phyloP scores from a whole-genome alignment of 148 eudicot genomes.

The Rhododendron vialii region DNA sequence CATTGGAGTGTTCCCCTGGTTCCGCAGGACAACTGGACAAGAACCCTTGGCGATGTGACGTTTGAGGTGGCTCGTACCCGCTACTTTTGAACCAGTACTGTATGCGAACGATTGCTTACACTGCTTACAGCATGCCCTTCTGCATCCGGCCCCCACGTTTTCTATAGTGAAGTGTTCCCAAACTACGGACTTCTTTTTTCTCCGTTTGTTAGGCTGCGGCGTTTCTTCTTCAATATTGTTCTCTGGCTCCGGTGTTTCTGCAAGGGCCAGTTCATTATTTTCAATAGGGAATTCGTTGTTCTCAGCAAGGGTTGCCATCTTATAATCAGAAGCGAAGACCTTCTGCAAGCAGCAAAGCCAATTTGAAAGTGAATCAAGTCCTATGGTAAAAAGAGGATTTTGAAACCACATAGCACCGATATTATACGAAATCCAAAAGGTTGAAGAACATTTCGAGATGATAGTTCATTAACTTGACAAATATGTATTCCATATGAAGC shows the following conservation, averaged over 20 bases:
- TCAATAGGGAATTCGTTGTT: neutral
- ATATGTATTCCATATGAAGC: neutral
- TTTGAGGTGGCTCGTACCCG: conserved; percentile 75
- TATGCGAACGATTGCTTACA: conserved; percentile 74
- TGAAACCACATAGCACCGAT: neutral
- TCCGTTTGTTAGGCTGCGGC: conserved; percentile 38
- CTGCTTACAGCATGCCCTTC: conserved; percentile 66
- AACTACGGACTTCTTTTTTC: conserved; percentile 66
- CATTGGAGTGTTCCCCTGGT: conserved; percentile 36
- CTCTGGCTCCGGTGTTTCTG: conserved; percentile 14
- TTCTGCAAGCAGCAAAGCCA: neutral
- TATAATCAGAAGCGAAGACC: conserved; percentile 5
- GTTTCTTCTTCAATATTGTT: neutral
- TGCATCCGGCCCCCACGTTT: conserved; percentile 44
- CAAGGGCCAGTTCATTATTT: conserved; percentile 9
- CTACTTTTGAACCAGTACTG: conserved; percentile 62
- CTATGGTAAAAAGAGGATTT: neutral
- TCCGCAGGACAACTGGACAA: conserved; percentile 54
- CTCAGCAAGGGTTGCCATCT: conserved; percentile 14
- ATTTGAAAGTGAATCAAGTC: neutral
- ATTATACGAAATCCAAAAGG: too few species aligned
- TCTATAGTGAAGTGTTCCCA: conserved; percentile 74
- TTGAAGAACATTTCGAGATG: neutral
- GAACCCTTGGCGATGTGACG: conserved; percentile 71
- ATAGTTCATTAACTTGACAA: neutral